phyloP scores from a whole-genome alignment of 139 green algal species.

The Chlamydomonas eustigma region DNA sequence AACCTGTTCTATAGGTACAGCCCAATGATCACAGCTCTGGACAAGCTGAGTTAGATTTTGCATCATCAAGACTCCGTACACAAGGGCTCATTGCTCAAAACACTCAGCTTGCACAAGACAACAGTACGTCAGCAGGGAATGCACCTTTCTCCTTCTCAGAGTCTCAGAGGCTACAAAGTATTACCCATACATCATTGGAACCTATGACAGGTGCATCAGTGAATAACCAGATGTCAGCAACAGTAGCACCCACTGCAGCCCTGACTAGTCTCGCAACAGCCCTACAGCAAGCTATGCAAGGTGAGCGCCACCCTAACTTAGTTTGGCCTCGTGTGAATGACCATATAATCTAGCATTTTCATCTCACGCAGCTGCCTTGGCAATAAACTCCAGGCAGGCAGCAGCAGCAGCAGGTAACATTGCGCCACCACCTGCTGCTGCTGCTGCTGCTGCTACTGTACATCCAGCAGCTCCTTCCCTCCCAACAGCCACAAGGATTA shows the following conservation, averaged over 20 bases:
- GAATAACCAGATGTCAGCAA: not conserved
- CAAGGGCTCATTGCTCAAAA: too few relatives aligned
- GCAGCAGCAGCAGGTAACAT: not conserved
- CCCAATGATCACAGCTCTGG: not conserved
- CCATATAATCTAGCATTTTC: not conserved
- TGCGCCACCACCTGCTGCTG: not conserved
- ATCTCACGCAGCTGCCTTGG: not conserved
- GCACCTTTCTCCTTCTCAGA: not conserved
- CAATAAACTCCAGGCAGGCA: not conserved
- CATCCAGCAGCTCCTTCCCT: not conserved
- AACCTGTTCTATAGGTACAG: not conserved
- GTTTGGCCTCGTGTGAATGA: not conserved
- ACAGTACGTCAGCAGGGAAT: not conserved
- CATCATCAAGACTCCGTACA: not conserved
- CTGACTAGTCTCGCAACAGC: not conserved
- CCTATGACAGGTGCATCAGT: not conserved
- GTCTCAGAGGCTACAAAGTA: not conserved
- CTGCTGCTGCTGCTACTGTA: not conserved
- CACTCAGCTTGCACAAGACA: too few relatives aligned
- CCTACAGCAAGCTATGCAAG: constrained; percentile 11
- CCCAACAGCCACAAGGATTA: not conserved
- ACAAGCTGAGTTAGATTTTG: not conserved
- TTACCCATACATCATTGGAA: not conserved
- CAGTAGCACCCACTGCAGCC: not conserved
- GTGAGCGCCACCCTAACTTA: not conserved